Base-by-base conservation (phyloP, 306 rosid species). In the Prunus mira region DNA sequence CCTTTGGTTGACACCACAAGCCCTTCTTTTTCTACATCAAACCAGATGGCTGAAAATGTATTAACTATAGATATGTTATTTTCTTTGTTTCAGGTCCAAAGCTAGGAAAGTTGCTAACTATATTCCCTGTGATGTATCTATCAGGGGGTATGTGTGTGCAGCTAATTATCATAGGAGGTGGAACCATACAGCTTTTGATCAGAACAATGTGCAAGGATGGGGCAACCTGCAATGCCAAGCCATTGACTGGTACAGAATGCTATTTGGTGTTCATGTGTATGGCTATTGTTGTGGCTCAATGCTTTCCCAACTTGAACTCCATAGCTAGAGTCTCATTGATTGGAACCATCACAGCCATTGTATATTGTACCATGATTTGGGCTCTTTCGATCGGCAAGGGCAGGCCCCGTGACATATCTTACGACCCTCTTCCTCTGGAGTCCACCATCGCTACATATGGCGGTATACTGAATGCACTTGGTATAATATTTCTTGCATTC, bases 81-180 rank as follows among this genome's bases (percentile, higher is more conserved):
- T 17, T 27, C 24, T 5, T 58, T 30, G 43, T 45, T 67, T 30
- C 81, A 90, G 97, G 97, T 25, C 89, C 77, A 69, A 93, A 82
- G 84, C 28, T 71, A 14, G 97, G 96, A 50, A 93, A 86, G 71
- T 19, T 90, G 66, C 27, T 90, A 14, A 84, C 84, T 12, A 77
- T 93, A 4, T 80, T 92, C 20, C 96, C 97, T 11, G 68, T 89
- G 85, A 85, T 3, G 89, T 89, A 89, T 57, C 76, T 91, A 65
- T 89, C 97, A 0, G 97, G 88, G 10, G 97, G 92, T 3, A 77
- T 93, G 9, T 89, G 97, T 64, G 90, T 86, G 72, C 83, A 86
- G 55, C 74, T 91, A 54, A 87, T 87, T 15, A 89, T 91, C 74
- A 80, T 79, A 9, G 94, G 97, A 73, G 94, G 86, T 30, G 85